Percentiles rank a stretch among this genome's conserved stretches.
phyloP scores from a whole-genome alignment of 345 rosid genomes.

The Trapa incisa region DNA sequence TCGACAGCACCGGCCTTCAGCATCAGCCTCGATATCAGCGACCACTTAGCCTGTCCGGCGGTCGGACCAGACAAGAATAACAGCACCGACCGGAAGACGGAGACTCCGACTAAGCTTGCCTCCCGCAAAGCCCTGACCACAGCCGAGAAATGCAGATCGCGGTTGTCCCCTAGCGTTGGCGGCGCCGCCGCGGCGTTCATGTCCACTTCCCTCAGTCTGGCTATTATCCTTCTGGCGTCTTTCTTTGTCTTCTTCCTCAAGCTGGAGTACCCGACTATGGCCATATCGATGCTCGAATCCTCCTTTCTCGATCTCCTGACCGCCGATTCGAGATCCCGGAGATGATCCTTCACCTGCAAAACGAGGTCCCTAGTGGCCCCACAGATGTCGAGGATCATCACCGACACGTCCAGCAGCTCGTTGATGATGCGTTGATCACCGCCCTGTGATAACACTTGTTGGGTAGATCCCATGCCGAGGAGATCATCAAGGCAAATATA shows the following conservation, averaged over 20 bases:
- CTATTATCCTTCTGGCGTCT: slow-evolving; percentile 33
- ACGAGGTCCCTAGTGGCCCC: slow-evolving; percentile 42
- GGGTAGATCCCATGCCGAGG: slow-evolving; percentile 46
- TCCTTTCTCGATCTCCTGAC: slow-evolving; percentile 42
- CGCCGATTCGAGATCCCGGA: slow-evolving; percentile 44
- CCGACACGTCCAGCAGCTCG: slow-evolving; percentile 48
- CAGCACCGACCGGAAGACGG: slow-evolving; percentile 36
- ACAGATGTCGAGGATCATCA: slow-evolving; percentile 50
- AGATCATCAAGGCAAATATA: slow-evolving; percentile 34
- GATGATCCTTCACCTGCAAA: slow-evolving; percentile 34
- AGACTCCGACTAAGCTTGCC: slow-evolving; percentile 18
- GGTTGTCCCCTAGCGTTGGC: neutral
- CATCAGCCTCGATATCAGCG: slow-evolving; percentile 34
- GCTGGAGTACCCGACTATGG: slow-evolving; percentile 15
- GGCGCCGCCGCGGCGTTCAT: slow-evolving; percentile 6
- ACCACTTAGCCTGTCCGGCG: slow-evolving; percentile 35
- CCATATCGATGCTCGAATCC: slow-evolving; percentile 19
- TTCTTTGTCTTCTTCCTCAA: slow-evolving; percentile 48
- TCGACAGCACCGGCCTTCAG: slow-evolving; percentile 17
- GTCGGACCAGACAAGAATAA: slow-evolving; percentile 24
- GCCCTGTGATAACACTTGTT: slow-evolving; percentile 22
- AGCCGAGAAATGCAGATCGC: slow-evolving; percentile 27
- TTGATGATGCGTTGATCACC: slow-evolving; percentile 24
- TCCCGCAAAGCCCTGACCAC: slow-evolving; percentile 32
- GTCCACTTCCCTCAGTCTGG: slow-evolving; percentile 38